These are phyloP conservation scores for Berkeleyomyces rouxiae DNA, from an alignment of 2,329 filamentous ascomycete genomes.

Conservation along the genomic window DNA sequence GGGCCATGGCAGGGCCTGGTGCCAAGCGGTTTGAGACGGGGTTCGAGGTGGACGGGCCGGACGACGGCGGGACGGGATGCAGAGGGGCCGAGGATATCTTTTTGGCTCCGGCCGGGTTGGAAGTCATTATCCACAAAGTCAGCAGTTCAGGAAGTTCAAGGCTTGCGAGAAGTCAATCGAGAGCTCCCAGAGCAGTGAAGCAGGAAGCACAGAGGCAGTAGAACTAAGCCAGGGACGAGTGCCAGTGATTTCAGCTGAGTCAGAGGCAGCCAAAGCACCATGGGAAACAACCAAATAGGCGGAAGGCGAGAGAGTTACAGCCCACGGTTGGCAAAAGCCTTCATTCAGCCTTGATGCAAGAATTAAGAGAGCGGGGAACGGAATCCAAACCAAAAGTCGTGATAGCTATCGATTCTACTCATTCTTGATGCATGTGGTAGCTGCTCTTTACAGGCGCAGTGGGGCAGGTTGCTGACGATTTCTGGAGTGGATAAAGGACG, in stretches of 20 bases:
- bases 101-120: neutral
- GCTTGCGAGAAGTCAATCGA: too few species aligned
- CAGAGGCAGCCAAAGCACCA: neutral
- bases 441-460: neutral
- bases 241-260: neutral
- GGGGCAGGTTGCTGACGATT: neutral
- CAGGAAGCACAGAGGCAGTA: neutral
- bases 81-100: neutral
- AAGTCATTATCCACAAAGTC: neutral
- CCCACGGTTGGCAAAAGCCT: neutral
- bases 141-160: too few species aligned
- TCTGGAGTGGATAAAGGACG: neutral
- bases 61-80: neutral
- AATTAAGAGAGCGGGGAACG: neutral
- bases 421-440: neutral
- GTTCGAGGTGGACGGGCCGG: neutral
- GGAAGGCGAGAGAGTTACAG: neutral
- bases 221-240: neutral
- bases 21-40: neutral
- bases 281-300: neutral
- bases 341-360: neutral
- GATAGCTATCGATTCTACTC: neutral
- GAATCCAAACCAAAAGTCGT: neutral
- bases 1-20: constrained; percentile 14
- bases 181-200: neutral